Evolutionary conservation across 208 protist species (phyloP), one percentile per base, ranked within the genome.

Genomic region (Ichthyophonus hoferi): DNA sequence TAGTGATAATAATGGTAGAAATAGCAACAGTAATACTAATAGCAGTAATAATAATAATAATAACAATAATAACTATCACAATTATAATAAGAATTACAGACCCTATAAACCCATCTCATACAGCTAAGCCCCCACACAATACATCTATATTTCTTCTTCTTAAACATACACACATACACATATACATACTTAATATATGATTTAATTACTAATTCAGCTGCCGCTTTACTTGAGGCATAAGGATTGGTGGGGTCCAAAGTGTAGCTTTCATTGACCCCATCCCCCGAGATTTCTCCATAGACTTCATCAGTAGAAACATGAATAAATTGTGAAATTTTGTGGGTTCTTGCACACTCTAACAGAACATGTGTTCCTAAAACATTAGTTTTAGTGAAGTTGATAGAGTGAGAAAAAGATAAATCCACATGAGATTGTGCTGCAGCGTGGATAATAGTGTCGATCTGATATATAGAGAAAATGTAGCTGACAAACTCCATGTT

Each of bases 241-340:
- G 97, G 97, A 90, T 98, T 98, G 12, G 97, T 98, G 37, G 97
- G 97, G 67, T 95, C 93, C 89, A 98, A 89, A 67, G 84, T 79
- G 40, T 77, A 34, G 3, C 24, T 50, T 78, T 87, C 83, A 34
- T 31, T 34, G 24, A 77, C 58, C 40, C n/a, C 40, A 58, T 87
- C 37, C 39, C 24, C n/a, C 3, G 37, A 33, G 14, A 87, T 42
- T 87, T 97, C 95, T 37, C 97, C 97, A 90, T 98, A 98, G 43
- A 98, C 97, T 91, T 98, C 97, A 90, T 98, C 97, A 0, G 97
- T 98, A 79, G 93, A 96, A 7, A 98, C 95, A 87, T 98, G 96
- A 67, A 98, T 93, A 88, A 98, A 98, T 24, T 96, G 92, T 79
- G 94, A 92, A 41, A 98, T 93, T 2, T 58, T 43, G 35, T 42